These are phyloP conservation scores for Spathaspora girioi DNA, from an alignment of 805 yeast species.

Conservation along the genomic window DNA sequence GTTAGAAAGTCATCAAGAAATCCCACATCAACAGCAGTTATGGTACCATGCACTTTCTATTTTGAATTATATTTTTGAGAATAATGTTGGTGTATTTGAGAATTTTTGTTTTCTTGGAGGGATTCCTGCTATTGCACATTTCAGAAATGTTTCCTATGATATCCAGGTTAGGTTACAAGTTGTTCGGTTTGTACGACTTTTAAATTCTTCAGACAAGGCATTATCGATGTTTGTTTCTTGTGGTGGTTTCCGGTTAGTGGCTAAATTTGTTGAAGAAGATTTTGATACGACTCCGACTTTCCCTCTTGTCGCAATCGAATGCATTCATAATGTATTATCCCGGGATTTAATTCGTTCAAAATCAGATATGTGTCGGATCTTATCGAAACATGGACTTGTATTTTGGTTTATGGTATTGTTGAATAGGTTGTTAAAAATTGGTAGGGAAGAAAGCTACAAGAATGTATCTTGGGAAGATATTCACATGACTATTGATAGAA, in stretches of 20 bases:
- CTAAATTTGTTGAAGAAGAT: slow-evolving; percentile 46
- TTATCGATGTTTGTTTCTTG: slow-evolving; percentile 40
- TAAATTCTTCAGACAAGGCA: slow-evolving; percentile 31
- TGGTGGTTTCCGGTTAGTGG: slow-evolving; percentile 43
- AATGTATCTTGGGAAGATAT: slow-evolving; percentile 3
- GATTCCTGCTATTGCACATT: slow-evolving; percentile 38
- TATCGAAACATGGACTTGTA: slow-evolving; percentile 39
- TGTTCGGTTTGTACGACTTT: slow-evolving; percentile 28
- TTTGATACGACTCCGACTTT: slow-evolving; percentile 35
- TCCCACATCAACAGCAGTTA: slow-evolving; percentile 25
- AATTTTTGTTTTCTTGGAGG: slow-evolving; percentile 43
- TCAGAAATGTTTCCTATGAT: slow-evolving; percentile 27
- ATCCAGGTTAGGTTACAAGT: slow-evolving; percentile 33
- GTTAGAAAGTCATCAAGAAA: slow-evolving; percentile 31
- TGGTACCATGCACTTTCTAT: slow-evolving; percentile 37
- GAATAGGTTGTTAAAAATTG: slow-evolving; percentile 24
- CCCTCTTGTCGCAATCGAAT: slow-evolving; percentile 34
- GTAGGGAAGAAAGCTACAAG: neutral
- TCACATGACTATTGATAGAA: slow-evolving; percentile 20
- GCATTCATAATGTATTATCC: slow-evolving; percentile 31
- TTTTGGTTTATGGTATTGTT: slow-evolving; percentile 41
- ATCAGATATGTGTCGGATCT: slow-evolving; percentile 39
- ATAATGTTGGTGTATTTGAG: slow-evolving; percentile 29
- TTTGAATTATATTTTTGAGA: slow-evolving; percentile 31
- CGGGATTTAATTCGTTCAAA: slow-evolving; percentile 35